A percentile compares a stretch with the other conserved stretches of the same genome.
These are phyloP conservation scores for Aspergillus pseudoterreus DNA, from an alignment of 2,329 filamentous ascomycete genomes.

Conservation along the genomic window DNA sequence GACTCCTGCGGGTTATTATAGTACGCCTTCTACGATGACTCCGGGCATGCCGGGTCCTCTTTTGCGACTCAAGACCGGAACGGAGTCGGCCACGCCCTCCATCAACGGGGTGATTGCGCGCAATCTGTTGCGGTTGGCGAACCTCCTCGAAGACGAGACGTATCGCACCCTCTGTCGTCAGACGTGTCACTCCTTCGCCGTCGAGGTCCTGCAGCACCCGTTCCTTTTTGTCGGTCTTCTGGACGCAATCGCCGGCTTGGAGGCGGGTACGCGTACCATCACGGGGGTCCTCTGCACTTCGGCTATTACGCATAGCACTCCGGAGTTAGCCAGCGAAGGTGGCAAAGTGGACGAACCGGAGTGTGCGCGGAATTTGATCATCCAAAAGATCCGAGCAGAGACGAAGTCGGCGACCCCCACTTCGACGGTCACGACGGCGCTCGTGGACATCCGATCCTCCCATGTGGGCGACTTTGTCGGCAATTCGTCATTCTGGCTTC, in stretches of 20 bases:
- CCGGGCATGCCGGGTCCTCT: conserved; percentile 60
- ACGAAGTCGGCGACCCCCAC: conserved; percentile 30
- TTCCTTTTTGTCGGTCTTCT: conserved; percentile 85
- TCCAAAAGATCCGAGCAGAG: conserved; percentile 32
- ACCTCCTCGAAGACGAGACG: conserved; percentile 61
- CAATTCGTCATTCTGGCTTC: conserved; percentile 37
- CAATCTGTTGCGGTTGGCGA: conserved; percentile 79
- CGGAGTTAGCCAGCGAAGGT: conserved; percentile 13
- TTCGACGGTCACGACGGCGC: conserved; percentile 28
- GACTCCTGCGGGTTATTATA: conserved; percentile 39
- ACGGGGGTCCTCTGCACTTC: conserved; percentile 51
- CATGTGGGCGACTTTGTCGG: conserved; percentile 31
- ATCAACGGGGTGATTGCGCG: conserved; percentile 82
- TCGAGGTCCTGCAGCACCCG: conserved; percentile 87
- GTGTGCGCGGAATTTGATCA: conserved; percentile 26
- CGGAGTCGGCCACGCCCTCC: conserved; percentile 87
- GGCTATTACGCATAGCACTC: conserved; percentile 11
- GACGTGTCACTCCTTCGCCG: conserved; percentile 81
- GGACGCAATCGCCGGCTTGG: conserved; percentile 68
- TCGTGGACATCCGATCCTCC: conserved; percentile 35
- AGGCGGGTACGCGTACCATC: conserved; percentile 63
- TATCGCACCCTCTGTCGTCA: conserved; percentile 65
- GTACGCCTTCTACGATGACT: conserved; percentile 46
- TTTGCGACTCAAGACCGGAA: conserved; percentile 87
- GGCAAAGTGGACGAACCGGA: conserved; percentile 19